A percentile compares a stretch with the other conserved stretches of the same genome.
Evolutionary conservation across 495 filamentous ascomycete species (phyloP).

Genomic region (Podospora anserina): DNA sequence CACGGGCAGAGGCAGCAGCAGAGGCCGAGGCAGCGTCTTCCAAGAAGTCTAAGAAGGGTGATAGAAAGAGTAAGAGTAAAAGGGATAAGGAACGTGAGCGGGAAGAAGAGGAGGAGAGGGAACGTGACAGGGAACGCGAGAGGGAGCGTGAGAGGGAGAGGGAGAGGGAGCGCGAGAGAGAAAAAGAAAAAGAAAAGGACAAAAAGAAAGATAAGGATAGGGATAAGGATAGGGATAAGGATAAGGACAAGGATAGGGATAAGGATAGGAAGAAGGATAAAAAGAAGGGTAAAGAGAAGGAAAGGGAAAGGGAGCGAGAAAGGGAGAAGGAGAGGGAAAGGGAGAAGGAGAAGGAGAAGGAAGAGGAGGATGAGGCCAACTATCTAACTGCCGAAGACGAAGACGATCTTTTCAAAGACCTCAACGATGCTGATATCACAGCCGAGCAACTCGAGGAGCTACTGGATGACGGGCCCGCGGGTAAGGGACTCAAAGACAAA

Average conservation of each 20-base stretch:
- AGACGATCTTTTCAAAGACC: slow-evolving; percentile 35
- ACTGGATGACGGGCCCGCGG: slow-evolving; percentile 19
- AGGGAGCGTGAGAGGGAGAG: slow-evolving; percentile 23
- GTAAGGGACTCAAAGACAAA: slow-evolving; percentile 19
- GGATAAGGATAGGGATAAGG: slow-evolving; percentile 22
- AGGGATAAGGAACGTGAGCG: slow-evolving; percentile 35
- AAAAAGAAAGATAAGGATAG: slow-evolving; percentile 20
- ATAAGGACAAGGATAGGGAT: slow-evolving; percentile 14
- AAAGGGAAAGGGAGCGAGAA: slow-evolving; percentile 1
- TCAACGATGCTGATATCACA: slow-evolving; percentile 42
- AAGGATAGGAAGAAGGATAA: slow-evolving; percentile 17
- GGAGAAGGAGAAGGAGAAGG: background rate
- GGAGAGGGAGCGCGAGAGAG: slow-evolving; percentile 22
- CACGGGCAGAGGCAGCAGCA: slow-evolving; percentile 13
- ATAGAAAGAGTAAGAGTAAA: slow-evolving; percentile 23
- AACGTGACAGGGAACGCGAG: slow-evolving; percentile 39
- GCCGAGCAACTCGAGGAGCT: slow-evolving; percentile 39
- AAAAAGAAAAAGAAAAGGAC: slow-evolving; percentile 24
- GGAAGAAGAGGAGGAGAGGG: slow-evolving; percentile 20
- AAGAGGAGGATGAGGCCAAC: slow-evolving; percentile 4
- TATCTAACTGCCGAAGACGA: slow-evolving; percentile 11
- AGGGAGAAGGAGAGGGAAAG: slow-evolving; percentile 5
- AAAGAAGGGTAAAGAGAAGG: slow-evolving; percentile 1
- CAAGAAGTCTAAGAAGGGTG: slow-evolving; percentile 43
- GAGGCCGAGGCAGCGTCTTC: slow-evolving; percentile 21